Evolutionary conservation across 106 monocot genomes (phyloP).

Genomic region (Allium sativum): DNA sequence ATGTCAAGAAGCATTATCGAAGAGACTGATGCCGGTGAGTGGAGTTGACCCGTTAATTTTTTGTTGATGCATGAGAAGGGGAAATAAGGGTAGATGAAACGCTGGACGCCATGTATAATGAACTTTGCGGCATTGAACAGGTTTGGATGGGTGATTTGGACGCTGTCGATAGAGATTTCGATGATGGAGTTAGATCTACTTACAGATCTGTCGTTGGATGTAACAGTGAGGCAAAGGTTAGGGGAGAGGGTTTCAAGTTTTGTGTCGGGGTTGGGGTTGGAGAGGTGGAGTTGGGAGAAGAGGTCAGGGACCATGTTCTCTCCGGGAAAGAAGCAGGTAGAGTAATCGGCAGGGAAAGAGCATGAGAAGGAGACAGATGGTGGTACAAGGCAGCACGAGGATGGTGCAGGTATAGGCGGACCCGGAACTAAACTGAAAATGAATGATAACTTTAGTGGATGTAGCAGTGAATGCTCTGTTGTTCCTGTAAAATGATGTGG

Average conservation of each 20-base stretch:
- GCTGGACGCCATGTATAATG: constrained; percentile 64
- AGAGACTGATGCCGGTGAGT: neutral
- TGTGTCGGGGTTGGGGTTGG: constrained; percentile 28
- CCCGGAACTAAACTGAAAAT: no score
- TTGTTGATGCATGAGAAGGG: constrained; percentile 35
- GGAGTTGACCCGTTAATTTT: neutral
- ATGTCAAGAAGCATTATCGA: constrained; percentile 63
- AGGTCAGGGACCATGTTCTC: constrained; percentile 36
- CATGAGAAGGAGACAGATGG: constrained; percentile 40
- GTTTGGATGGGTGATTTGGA: constrained; percentile 50
- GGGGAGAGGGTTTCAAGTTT: constrained; percentile 47
- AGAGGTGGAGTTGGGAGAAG: constrained; percentile 30
- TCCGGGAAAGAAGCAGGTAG: constrained; percentile 29
- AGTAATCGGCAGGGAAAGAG: constrained; percentile 12
- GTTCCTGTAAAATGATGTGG: no score
- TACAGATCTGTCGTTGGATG: constrained; percentile 9
- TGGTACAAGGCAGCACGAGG: constrained; percentile 46
- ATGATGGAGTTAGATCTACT: constrained; percentile 1
- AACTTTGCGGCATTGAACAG: constrained; percentile 65
- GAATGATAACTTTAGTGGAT: no score
- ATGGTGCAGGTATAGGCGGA: constrained; percentile 18
- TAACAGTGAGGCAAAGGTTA: constrained; percentile 46
- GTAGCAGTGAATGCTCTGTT: no score
- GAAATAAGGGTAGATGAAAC: constrained; percentile 45
- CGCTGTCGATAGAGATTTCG: constrained; percentile 49